Evolutionary conservation across 441 rosid species (phyloP), one percentile per base, ranked within the genome.

Genomic region (Erodium trifolium): DNA sequence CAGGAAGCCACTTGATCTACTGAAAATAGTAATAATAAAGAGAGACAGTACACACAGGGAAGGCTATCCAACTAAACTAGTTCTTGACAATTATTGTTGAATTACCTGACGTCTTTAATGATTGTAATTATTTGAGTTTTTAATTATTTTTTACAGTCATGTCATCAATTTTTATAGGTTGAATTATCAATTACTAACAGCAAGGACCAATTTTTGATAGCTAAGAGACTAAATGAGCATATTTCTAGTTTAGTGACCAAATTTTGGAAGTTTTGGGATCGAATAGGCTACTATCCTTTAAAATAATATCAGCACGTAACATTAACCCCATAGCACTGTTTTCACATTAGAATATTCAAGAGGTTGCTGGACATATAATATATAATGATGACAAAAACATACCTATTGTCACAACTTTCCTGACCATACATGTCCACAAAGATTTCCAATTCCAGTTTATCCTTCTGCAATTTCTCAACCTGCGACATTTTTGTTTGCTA

Each of bases 381-480:
- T 2, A 23, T 23, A 23, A 23, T 23, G 27, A 23, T 23, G 27
- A 23, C 27, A 37, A 41, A 14, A 53, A 66, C 71, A 67, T 80
- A 91, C 99, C 98, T 92, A 78, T 78, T 82, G 77, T 88, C 93
- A 73, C 69, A 76, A 78, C 87, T 82, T 79, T 87, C 96, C 73
- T 80, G 86, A 69, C 90, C 87, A 72, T 81, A 85, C 86, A 92
- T 85, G 78, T 90, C 94, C 74, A 88, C 71, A 68, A 88, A 81
- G 78, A 86, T 82, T 72, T 92, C 90, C 78, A 82, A 72, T 78
- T 94, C 92, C 67, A 77, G 66, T 47, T 88, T 86, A 69, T 88
- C 94, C 84, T 87, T 90, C 79, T 80, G 90, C 79, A 88, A 73
- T 74, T 86, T 77, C 80, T 92, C 98, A 79, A 87, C 82, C 98